These are phyloP conservation scores for Gentiana macrophylla DNA, from an alignment of 257 asterid species.

Conservation along the genomic window DNA sequence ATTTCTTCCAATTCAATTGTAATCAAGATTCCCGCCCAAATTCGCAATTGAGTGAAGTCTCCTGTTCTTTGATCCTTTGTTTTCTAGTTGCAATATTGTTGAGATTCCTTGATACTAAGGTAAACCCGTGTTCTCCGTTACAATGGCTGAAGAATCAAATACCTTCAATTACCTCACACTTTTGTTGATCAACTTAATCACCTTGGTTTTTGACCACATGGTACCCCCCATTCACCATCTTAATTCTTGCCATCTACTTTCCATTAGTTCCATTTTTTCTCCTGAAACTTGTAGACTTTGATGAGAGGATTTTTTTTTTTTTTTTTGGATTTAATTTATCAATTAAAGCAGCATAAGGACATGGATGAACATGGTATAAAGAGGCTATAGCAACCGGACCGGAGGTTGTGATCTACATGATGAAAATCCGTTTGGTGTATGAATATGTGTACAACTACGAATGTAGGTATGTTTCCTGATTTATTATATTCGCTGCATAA, in stretches of 20 bases:
- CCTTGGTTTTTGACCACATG: constrained; percentile 25
- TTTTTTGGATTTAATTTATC: not conserved
- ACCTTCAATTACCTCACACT: constrained; percentile 8
- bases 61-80: no score
- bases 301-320: not conserved
- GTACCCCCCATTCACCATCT: constrained; percentile 11
- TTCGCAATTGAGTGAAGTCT: no score
- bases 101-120: no score
- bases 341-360: constrained; percentile 16
- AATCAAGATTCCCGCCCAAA: no score
- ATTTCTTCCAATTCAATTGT: no score
- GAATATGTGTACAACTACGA: no score
- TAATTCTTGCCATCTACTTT: not conserved
- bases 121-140: constrained; percentile 15
- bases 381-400: constrained; percentile 12
- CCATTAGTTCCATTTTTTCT: not conserved
- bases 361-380: constrained; percentile 10
- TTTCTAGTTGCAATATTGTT: no score
- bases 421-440: no score
- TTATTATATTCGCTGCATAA: no score
- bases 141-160: constrained; percentile 19
- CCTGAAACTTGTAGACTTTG: not conserved
- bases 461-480: no score
- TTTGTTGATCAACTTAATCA: constrained; percentile 19
- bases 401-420: not conserved